A percentile compares a stretch with the other conserved stretches of the same genome.
phyloP scores from a whole-genome alignment of 495 filamentous ascomycete species.

The Astrothelium macrocarpum region DNA sequence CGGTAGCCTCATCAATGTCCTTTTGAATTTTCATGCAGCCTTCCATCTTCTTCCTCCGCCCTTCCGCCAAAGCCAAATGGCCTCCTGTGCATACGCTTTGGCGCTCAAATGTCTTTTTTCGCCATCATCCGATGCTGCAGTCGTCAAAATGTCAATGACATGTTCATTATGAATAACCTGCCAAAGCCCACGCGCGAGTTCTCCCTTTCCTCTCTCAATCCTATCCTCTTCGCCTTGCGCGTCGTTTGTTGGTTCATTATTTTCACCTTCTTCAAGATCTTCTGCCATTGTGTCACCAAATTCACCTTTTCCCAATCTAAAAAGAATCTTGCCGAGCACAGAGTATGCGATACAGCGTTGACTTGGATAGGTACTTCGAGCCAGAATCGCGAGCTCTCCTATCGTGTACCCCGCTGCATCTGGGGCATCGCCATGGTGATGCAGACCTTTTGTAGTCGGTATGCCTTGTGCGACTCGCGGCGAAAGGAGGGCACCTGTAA shows the following conservation, averaged over 20 bases:
- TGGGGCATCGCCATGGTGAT: conserved; percentile 90
- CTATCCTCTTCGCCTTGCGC: conserved; percentile 19
- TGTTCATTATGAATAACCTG: conserved; percentile 58
- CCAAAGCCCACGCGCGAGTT: conserved; percentile 34
- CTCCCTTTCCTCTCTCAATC: conserved; percentile 10
- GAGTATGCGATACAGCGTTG: conserved; percentile 91
- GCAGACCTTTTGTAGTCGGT: conserved; percentile 65
- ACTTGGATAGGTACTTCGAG: conserved; percentile 68
- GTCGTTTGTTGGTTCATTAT: conserved; percentile 16
- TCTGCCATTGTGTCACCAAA: conserved; percentile 44
- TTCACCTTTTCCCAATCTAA: conserved; percentile 67
- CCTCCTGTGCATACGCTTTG: conserved; percentile 76
- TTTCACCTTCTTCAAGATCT: conserved; percentile 11
- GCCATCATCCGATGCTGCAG: conserved; percentile 50
- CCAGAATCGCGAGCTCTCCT: conserved; percentile 72
- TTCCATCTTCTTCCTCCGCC: conserved; percentile 49
- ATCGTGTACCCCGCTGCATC: conserved; percentile 93
- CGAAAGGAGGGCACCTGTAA: conserved; percentile 65
- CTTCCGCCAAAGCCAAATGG: conserved; percentile 83
- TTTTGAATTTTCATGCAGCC: conserved; percentile 27
- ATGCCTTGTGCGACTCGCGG: conserved; percentile 62
- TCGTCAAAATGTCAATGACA: conserved; percentile 61
- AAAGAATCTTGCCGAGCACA: conserved; percentile 76
- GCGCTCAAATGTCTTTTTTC: conserved; percentile 49
- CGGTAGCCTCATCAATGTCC: no score